These are phyloP conservation scores for Paraphoma sp. DNA, from an alignment of 2,329 filamentous ascomycete genomes.

Conservation along the genomic window DNA sequence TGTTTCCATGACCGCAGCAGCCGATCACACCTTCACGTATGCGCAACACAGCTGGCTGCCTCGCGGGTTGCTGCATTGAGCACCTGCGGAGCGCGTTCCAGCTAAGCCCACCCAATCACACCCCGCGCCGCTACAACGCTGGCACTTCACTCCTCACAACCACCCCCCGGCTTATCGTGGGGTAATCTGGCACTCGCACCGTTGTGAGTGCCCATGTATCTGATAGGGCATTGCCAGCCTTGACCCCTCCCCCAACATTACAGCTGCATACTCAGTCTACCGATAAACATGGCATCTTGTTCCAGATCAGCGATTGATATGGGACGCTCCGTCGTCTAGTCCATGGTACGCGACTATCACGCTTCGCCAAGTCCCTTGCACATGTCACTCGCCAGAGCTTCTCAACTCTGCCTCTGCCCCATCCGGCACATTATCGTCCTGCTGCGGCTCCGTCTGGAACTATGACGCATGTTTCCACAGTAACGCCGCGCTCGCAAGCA, in stretches of 20 bases:
- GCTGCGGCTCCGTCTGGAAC: neutral
- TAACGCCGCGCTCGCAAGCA: neutral
- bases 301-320: neutral
- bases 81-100: neutral
- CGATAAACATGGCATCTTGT: neutral
- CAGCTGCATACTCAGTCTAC: neutral
- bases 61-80: conserved; percentile 4
- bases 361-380: neutral
- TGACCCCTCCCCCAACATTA: conserved; percentile 2
- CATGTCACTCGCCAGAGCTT: neutral
- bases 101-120: conserved; percentile 1
- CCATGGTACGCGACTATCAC: neutral
- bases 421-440: neutral
- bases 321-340: neutral
- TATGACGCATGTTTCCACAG: neutral
- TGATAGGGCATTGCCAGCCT: conserved; percentile 4
- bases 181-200: conserved; percentile 2
- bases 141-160: neutral
- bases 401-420: neutral
- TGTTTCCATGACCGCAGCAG: conserved; percentile 2
- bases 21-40: neutral
- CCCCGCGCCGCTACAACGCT: neutral
- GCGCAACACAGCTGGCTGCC: conserved; percentile 2
- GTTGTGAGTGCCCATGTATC: neutral
- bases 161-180: conserved; percentile 3